These are phyloP conservation scores for Calocera viscosa DNA, from an alignment of 768 basidiomycete genomes.

Conservation along the genomic window DNA sequence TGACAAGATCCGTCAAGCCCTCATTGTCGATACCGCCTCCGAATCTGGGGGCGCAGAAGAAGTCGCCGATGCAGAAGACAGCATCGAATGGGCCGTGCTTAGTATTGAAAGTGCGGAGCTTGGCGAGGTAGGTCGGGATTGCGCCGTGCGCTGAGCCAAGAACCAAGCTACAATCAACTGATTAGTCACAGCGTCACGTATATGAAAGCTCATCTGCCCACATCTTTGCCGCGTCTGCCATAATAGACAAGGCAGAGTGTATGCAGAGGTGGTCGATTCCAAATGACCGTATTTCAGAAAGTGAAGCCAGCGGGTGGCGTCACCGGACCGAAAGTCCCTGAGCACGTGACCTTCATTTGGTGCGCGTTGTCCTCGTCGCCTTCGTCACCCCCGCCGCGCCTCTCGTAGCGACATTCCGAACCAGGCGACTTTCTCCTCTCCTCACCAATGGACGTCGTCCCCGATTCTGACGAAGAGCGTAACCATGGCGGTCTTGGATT, in stretches of 20 bases:
- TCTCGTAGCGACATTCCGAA: neutral
- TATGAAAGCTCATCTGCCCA: neutral
- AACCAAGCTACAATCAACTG: conserved; percentile 39
- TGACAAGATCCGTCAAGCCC: conserved; percentile 43
- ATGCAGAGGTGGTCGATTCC: neutral
- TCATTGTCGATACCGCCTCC: conserved; percentile 23
- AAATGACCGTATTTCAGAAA: neutral
- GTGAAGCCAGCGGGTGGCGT: neutral
- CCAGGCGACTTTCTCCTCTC: neutral
- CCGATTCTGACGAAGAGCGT: conserved; percentile 5
- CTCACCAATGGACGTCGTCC: neutral
- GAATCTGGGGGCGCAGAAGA: conserved; percentile 52
- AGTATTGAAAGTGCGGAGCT: conserved; percentile 69
- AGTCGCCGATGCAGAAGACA: conserved; percentile 70
- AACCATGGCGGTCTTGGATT: neutral
- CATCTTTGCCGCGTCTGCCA: conserved; percentile 3
- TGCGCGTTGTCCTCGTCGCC: neutral
- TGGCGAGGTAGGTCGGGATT: conserved; percentile 60
- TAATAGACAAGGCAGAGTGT: neutral
- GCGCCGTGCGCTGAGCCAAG: conserved; percentile 70
- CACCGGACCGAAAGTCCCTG: neutral
- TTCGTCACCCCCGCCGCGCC: neutral
- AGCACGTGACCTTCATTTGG: conserved; percentile 7
- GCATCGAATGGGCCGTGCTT: conserved; percentile 92
- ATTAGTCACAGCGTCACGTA: neutral